phyloP scores from a whole-genome alignment of 73 alveolate genomes.

The Tetrahymena thermophila region DNA sequence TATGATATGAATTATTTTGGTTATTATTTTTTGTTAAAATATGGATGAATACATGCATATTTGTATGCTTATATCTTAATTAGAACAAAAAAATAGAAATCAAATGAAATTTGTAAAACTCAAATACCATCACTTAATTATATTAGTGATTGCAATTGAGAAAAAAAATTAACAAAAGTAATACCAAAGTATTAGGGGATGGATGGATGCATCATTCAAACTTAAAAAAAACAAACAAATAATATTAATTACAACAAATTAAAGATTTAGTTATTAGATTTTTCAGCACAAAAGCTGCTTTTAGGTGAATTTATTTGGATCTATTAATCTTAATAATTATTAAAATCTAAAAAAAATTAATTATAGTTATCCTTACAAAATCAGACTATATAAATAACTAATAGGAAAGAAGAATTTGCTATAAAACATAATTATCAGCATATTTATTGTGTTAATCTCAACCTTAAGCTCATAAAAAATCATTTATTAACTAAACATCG shows the following conservation, averaged over 20 bases:
- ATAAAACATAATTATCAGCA: not conserved
- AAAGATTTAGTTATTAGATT: not conserved
- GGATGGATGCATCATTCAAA: not conserved
- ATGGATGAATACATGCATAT: no score
- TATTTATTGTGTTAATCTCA: not conserved
- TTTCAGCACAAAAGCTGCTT: not conserved
- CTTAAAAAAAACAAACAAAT: not conserved
- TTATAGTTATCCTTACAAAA: not conserved
- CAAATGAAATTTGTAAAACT: not conserved
- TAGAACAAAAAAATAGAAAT: not conserved
- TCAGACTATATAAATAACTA: not conserved
- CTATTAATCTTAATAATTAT: not conserved
- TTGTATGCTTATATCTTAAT: not conserved
- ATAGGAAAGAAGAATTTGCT: not conserved
- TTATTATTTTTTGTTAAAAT: not conserved
- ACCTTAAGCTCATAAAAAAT: not conserved
- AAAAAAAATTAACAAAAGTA: not conserved
- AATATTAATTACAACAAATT: not conserved
- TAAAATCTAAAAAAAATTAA: not conserved
- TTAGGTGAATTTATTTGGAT: not conserved
- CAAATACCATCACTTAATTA: not conserved
- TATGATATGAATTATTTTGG: not conserved
- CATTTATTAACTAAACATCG: not conserved
- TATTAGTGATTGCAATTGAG: not conserved
- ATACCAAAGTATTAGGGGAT: not conserved